Conservation (phyloP, 2,329 filamentous ascomycete genomes). For the Paramyrothecium sp. region DNA sequence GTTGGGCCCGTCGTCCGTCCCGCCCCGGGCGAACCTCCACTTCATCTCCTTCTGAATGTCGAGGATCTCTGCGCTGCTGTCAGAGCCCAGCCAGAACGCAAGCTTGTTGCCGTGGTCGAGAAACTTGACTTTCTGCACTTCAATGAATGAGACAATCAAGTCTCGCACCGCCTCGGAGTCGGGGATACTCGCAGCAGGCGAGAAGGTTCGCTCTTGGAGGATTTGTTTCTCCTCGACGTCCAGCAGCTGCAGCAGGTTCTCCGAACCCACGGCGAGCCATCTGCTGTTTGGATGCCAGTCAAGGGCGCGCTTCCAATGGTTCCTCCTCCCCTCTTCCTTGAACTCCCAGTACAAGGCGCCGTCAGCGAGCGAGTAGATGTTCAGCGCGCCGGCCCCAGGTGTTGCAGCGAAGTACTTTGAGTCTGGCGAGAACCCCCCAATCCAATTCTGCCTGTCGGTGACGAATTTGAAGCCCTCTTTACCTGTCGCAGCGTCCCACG, state of each 20-base stretch:
- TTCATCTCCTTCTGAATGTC: conserved; percentile 2
- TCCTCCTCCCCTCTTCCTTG: neutral
- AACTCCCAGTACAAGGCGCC: conserved; percentile 1
- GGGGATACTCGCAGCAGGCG: neutral
- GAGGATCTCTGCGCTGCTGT: conserved; percentile 5
- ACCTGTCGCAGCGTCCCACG: conserved; percentile 6
- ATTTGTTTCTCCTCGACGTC: conserved; percentile 3
- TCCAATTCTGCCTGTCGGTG: conserved; percentile 7
- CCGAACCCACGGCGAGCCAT: conserved; percentile 3
- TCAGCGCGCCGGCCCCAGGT: neutral
- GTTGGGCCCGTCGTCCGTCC: conserved; percentile 3
- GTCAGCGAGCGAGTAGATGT: neutral
- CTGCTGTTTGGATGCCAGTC: conserved; percentile 7
- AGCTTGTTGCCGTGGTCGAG: conserved; percentile 1
- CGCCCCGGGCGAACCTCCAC: conserved; percentile 7
- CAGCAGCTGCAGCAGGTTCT: neutral
- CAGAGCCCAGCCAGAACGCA: neutral
- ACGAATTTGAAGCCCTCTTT: neutral
- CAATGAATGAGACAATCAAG: neutral
- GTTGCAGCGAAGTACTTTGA: conserved; percentile 5
- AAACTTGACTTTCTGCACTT: neutral
- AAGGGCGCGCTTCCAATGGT: conserved; percentile 1
- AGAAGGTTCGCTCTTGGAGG: conserved; percentile 3
- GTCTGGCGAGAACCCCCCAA: conserved; percentile 3
- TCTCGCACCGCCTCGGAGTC: neutral